phyloP scores from a whole-genome alignment of 306 rosid species.

The Trifolium repens region DNA sequence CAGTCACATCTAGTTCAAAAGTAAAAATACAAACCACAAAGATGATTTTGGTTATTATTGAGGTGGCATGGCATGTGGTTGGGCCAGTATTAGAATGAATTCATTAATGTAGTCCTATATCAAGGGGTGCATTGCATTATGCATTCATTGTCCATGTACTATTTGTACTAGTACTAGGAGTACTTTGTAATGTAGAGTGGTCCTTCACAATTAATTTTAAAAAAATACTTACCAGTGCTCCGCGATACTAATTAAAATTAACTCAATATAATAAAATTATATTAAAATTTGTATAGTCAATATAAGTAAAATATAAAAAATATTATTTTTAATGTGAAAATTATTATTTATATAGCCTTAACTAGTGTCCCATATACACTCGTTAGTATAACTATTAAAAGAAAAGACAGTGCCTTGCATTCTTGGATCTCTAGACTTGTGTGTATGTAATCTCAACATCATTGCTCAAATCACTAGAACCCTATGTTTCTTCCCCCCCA shows the following conservation, averaged over 20 bases:
- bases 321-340: too few species aligned
- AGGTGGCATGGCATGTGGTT: conserved; percentile 41
- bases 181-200: conserved; percentile 13
- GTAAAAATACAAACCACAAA: background rate
- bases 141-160: conserved; percentile 2
- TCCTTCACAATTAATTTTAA: background rate
- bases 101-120: background rate
- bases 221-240: too few species aligned
- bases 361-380: too few species aligned
- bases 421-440: background rate
- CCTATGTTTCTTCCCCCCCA: background rate
- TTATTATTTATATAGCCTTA: too few species aligned
- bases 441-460: conserved; percentile 19
- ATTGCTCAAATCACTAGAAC: background rate
- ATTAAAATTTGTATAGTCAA: too few species aligned
- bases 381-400: background rate
- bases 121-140: background rate
- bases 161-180: background rate
- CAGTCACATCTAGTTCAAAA: background rate
- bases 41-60: background rate
- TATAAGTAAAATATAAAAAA: too few species aligned
- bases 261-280: too few species aligned
- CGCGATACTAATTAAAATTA: too few species aligned
- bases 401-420: background rate
- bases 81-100: conserved; percentile 36